A percentile compares a stretch with the other conserved stretches of the same genome.
These are phyloP conservation scores for Chytriomyces confervae DNA, from an alignment of 192 early-diverging fungal species.

Conservation along the genomic window DNA sequence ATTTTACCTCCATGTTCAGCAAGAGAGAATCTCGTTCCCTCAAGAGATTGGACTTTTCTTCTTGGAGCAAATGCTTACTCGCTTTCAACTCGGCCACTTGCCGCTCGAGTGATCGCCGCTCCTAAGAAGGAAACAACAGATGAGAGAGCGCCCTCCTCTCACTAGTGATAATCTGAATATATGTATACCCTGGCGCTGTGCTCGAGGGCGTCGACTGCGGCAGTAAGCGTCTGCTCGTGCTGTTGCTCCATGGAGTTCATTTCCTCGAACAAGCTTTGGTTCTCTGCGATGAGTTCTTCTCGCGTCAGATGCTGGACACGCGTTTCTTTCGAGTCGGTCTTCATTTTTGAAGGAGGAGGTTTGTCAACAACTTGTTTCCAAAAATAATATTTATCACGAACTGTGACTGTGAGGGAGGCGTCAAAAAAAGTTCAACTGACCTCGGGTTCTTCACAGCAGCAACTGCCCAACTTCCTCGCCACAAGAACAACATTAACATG, in stretches of 20 bases:
- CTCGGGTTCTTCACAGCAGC: no score
- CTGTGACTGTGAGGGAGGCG: no score
- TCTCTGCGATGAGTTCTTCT: slow-evolving; percentile 12
- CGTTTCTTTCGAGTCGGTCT: background rate
- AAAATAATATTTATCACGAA: no score
- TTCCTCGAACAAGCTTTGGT: slow-evolving; percentile 26
- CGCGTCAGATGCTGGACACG: slow-evolving; percentile 6
- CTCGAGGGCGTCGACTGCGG: slow-evolving; percentile 23
- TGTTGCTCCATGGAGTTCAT: slow-evolving; percentile 13
- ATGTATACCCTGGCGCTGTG: slow-evolving; percentile 9
- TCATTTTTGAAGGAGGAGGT: no score
- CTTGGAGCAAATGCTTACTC: background rate
- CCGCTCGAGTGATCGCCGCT: background rate
- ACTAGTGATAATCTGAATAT: background rate
- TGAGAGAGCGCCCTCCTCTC: background rate
- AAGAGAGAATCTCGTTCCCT: background rate
- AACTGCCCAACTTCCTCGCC: no score
- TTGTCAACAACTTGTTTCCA: no score
- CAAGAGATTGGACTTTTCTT: background rate
- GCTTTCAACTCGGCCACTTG: background rate
- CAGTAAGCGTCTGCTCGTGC: slow-evolving; percentile 21
- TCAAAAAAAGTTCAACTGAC: no score
- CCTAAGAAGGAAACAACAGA: background rate
- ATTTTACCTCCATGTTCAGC: background rate
- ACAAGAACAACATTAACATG: no score